Evolutionary conservation across 1,284 basidiomycete species (phyloP).

Genomic region (Gymnopus androsaceus): DNA sequence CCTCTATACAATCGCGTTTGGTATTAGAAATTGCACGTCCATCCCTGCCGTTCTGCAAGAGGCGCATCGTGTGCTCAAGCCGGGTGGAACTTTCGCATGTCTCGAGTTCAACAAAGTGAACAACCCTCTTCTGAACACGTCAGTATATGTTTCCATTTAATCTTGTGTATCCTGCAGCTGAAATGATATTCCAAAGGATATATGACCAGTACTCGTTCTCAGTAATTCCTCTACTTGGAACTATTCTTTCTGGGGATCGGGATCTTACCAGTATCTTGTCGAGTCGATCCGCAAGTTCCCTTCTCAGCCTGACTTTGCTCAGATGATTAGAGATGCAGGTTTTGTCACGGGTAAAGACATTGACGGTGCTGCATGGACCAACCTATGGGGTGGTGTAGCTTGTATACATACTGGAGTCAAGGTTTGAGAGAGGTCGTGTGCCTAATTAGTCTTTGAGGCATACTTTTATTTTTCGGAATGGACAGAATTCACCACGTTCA

Average conservation of each 20-base stretch:
- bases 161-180: constrained; percentile 4
- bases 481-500: too few relatives aligned
- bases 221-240: constrained; percentile 92
- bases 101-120: constrained; percentile 96
- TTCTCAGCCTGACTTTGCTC: constrained; percentile 85
- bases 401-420: constrained; percentile 87
- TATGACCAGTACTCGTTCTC: constrained; percentile 98
- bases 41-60: constrained; percentile 87
- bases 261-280: constrained; percentile 96
- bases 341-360: constrained; percentile 80
- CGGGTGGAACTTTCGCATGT: constrained; percentile 94
- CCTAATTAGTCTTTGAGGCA: neutral
- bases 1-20: constrained; percentile 98
- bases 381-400: constrained; percentile 86
- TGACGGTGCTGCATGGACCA: constrained; percentile 86
- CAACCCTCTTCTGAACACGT: constrained; percentile 88
- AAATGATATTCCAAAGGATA: constrained; percentile 49
- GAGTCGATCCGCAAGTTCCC: constrained; percentile 98
- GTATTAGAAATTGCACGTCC: constrained; percentile 97
- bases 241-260: constrained; percentile 93
- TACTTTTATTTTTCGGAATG: too few relatives aligned
- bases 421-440: constrained; percentile 37
- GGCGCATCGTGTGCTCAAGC: constrained; percentile 93
- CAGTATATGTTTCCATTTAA: constrained; percentile 34
- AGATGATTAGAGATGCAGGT: constrained; percentile 87